Base-by-base conservation (phyloP, 306 rosid species). In the Betula pendula region DNA sequence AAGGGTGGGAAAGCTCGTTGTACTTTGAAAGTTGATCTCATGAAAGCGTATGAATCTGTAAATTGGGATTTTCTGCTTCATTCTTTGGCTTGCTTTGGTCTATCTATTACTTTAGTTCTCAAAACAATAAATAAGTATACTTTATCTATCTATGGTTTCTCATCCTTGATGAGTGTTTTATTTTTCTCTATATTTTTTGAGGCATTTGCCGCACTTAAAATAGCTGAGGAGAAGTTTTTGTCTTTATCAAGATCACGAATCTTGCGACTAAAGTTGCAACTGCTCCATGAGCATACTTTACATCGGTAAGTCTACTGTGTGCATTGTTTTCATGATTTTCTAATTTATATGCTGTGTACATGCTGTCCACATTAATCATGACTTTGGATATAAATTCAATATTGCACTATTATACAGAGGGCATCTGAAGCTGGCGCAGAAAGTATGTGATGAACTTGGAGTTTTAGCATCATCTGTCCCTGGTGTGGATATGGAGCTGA, bases 401-500 rank as follows among this genome's bases (percentile, higher is more conserved):
- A n/a, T 48, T 87, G 77, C 31, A 62, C 79, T 17, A 66, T 76
- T 68, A 65, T 77, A 75, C 72, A 95, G 98, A 44, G 98, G 98
- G 62, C 84, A 82, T 70, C 85, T 95, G 83, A 90, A 95, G 91
- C 85, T 87, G 81, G 97, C 98, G 56, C 98, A 92, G 73, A 88
- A 89, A 90, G 92, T 90, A 24, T 95, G 96, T 50, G 94, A 95
- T 81, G 97, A 95, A 80, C 92, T 95, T 79, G 92, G 97, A 79
- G 97, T 88, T 85, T 81, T 95, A 86, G 98, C 97, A 71, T 92
- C 98, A 69, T 90, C 91, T 38, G 90, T 90, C 69, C 87, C 89
- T 76, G 96, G 98, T 65, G 97, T 92, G 77, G 98, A 95, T 77
- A 89, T 95, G 97, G 91, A 89, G 79, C 82, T 95, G 84, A 95